Conservation (phyloP, 768 basidiomycete genomes). For the Calocybe indica region DNA sequence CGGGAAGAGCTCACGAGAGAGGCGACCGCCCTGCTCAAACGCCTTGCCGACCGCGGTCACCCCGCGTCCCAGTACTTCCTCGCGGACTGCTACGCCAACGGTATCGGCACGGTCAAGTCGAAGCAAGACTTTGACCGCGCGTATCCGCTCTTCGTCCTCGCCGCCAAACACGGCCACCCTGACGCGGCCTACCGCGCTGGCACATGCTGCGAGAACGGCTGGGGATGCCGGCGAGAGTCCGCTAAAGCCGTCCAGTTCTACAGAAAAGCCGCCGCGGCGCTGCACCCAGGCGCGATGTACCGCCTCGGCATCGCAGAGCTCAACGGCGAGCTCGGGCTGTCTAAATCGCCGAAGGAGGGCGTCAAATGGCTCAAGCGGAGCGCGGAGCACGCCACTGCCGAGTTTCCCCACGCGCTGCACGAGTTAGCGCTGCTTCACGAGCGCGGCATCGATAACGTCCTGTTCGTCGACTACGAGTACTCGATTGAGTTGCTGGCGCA, state of each 20-base stretch:
- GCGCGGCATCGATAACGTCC: conserved; percentile 95
- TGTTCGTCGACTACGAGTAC: conserved; percentile 96
- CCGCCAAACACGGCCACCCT: conserved; percentile 95
- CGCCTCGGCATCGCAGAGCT: conserved; percentile 94
- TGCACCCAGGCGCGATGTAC: conserved; percentile 95
- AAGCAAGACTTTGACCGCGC: conserved; percentile 97
- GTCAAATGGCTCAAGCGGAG: conserved; percentile 98
- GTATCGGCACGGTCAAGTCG: conserved; percentile 87
- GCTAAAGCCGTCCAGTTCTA: conserved; percentile 91
- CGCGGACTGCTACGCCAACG: conserved; percentile 97
- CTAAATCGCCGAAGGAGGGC: conserved; percentile 88
- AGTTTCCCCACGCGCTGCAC: conserved; percentile 95
- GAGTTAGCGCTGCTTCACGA: conserved; percentile 93
- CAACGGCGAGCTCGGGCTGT: conserved; percentile 87
- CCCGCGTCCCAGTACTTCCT: conserved; percentile 95
- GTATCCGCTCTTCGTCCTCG: conserved; percentile 91
- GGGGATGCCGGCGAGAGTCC: conserved; percentile 92
- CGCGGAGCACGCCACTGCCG: conserved; percentile 89
- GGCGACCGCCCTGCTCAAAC: conserved; percentile 81
- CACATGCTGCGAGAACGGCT: conserved; percentile 98
- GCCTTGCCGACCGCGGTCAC: conserved; percentile 91
- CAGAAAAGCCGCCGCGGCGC: conserved; percentile 86
- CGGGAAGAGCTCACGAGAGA: conserved; percentile 87
- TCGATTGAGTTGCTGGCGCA: conserved; percentile 91
- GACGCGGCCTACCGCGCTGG: conserved; percentile 95